A percentile compares a stretch with the other conserved stretches of the same genome.
Conservation (phyloP, 1,284 basidiomycete species). For the Cutaneotrichosporon daszewskae region DNA sequence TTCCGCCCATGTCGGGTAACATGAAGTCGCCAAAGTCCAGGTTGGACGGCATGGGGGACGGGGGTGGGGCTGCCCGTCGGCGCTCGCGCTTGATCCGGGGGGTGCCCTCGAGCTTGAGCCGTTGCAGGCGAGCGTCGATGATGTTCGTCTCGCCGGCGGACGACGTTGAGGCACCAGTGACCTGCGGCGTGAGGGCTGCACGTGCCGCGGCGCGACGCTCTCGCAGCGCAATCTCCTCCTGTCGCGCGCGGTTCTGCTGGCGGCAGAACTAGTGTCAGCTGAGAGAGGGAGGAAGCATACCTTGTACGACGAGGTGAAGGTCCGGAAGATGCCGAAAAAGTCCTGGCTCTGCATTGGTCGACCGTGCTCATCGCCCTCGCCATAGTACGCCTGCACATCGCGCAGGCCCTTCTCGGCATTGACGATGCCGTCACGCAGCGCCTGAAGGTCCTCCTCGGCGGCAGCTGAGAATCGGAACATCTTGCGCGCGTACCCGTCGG, state of each 20-base stretch:
- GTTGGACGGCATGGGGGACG: constrained; percentile 45
- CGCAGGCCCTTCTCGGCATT: constrained; percentile 71
- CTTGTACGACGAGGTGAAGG: constrained; percentile 85
- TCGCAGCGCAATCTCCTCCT: constrained; percentile 47
- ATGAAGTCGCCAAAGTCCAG: constrained; percentile 48
- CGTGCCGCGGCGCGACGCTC: constrained; percentile 36
- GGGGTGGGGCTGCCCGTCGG: constrained; percentile 41
- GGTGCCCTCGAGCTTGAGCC: constrained; percentile 64
- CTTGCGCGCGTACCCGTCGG: constrained; percentile 73
- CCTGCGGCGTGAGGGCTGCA: constrained; percentile 43
- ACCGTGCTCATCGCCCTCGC: constrained; percentile 72
- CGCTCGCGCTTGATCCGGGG: constrained; percentile 50
- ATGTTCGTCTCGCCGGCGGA: constrained; percentile 57
- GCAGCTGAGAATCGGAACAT: constrained; percentile 83
- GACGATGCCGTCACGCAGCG: constrained; percentile 76
- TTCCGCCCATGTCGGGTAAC: constrained; percentile 45
- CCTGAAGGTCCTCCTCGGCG: constrained; percentile 67
- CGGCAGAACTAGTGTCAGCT: constrained; percentile 66
- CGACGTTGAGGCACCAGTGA: constrained; percentile 32
- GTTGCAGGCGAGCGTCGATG: constrained; percentile 63
- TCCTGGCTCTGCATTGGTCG: constrained; percentile 52
- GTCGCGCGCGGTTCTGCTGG: constrained; percentile 58
- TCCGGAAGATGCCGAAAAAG: constrained; percentile 93
- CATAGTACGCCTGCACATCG: constrained; percentile 81
- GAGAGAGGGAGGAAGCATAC: constrained; percentile 48